Evolutionary conservation across 2,329 filamentous ascomycete species (phyloP).

Genomic region (Aureobasidium sp.): DNA sequence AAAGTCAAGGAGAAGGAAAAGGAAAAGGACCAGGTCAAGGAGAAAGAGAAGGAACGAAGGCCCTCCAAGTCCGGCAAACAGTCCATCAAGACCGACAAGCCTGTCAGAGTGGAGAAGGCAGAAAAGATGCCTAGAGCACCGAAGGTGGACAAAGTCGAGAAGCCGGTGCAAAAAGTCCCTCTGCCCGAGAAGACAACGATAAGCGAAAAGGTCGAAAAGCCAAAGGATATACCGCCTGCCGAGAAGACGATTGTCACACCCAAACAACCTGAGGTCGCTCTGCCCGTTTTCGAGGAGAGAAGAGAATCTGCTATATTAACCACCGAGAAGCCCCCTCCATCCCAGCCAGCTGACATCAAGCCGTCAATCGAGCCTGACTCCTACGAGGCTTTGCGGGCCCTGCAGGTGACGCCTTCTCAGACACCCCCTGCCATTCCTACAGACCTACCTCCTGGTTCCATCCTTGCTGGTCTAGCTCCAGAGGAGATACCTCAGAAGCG

Average conservation of each 20-base stretch:
- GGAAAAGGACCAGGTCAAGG: slow-evolving; percentile 26
- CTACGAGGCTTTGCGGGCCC: not conserved
- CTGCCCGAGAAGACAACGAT: slow-evolving; percentile 8
- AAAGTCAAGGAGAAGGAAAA: slow-evolving; percentile 22
- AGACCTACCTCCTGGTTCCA: slow-evolving; percentile 22
- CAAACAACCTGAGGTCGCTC: not conserved
- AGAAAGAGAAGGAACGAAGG: slow-evolving; percentile 20
- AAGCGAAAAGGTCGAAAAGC: slow-evolving; percentile 10
- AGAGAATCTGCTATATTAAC: slow-evolving; percentile 8
- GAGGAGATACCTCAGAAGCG: slow-evolving; percentile 50
- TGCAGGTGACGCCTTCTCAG: slow-evolving; percentile 9
- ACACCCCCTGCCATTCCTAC: slow-evolving; percentile 14
- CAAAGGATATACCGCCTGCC: slow-evolving; percentile 15
- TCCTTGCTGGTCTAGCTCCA: slow-evolving; percentile 24
- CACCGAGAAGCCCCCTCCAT: slow-evolving; percentile 6
- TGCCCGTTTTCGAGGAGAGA: not conserved
- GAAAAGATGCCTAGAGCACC: slow-evolving; percentile 12
- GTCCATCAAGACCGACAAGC: slow-evolving; percentile 15
- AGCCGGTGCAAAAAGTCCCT: slow-evolving; percentile 15
- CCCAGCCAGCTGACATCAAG: slow-evolving; percentile 14
- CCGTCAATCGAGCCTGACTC: slow-evolving; percentile 13
- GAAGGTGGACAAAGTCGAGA: slow-evolving; percentile 8
- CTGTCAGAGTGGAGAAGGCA: slow-evolving; percentile 2
- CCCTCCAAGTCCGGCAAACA: slow-evolving; percentile 15
- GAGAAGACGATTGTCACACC: slow-evolving; percentile 4